phyloP scores from a whole-genome alignment of 2,329 filamentous ascomycete genomes.

The Cladosporium sphaerospermum region DNA sequence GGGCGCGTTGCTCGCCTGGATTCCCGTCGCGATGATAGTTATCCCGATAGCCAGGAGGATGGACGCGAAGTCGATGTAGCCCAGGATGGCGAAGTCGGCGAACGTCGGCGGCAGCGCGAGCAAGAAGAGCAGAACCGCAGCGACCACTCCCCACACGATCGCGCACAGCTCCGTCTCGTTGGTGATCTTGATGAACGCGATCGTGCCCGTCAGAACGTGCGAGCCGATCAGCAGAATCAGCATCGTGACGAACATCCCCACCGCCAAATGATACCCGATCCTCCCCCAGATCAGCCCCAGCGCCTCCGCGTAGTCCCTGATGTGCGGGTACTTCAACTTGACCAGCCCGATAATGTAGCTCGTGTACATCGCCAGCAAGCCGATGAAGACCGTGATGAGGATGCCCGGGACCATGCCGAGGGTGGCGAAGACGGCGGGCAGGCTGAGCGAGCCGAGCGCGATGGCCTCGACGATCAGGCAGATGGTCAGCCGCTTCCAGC shows the following conservation, averaged over 20 bases:
- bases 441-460: slow-evolving; percentile 51
- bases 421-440: slow-evolving; percentile 50
- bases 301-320: slow-evolving; percentile 41
- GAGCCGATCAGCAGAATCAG: slow-evolving; percentile 92
- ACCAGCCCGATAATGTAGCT: slow-evolving; percentile 58
- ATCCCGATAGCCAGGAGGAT: slow-evolving; percentile 81
- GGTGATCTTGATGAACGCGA: slow-evolving; percentile 51
- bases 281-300: slow-evolving; percentile 43
- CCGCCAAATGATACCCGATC: slow-evolving; percentile 62
- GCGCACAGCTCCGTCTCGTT: slow-evolving; percentile 33
- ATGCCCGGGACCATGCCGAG: slow-evolving; percentile 52
- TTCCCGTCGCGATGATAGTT: slow-evolving; percentile 66
- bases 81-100: slow-evolving; percentile 69
- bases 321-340: slow-evolving; percentile 44
- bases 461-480: slow-evolving; percentile 55
- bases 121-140: slow-evolving; percentile 49
- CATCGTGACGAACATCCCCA: slow-evolving; percentile 86
- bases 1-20: slow-evolving; percentile 39
- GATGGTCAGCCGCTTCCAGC: slow-evolving; percentile 42
- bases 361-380: slow-evolving; percentile 55
- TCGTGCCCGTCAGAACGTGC: slow-evolving; percentile 63
- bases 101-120: slow-evolving; percentile 84
- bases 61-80: slow-evolving; percentile 83
- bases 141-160: slow-evolving; percentile 38
- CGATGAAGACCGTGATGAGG: slow-evolving; percentile 49